Evolutionary conservation across 176 grass and related monocot species (phyloP), one percentile per base, ranked within the genome.

Genomic region (Luzula sylvatica): DNA sequence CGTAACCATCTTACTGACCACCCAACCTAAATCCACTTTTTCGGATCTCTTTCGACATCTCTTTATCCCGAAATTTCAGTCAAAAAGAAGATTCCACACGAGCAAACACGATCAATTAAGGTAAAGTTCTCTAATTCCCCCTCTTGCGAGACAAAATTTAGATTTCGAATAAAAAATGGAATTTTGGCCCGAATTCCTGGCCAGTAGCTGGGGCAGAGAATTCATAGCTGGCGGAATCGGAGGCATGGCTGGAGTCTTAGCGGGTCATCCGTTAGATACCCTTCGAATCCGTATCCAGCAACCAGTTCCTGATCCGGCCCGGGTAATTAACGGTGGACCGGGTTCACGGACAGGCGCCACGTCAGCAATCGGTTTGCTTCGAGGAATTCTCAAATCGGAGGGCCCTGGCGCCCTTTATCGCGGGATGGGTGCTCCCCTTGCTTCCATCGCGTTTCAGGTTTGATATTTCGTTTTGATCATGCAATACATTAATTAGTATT

Each of bases 181-280:
- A 61, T 95, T 95, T 73, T 95, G 90, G 90, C 84, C 90, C 16
- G 90, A 96, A 77, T 96, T 89, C 74, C 14, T 96, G 65, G 92
- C 92, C 6, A 77, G 13, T 71, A 89, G 77, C 77, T 75, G 81
- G 65, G 92, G 92, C 0, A 53, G 64, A 15, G 92, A 96, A 74
- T 96, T 96, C 72, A 32, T 80, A 38, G 92, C 92, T 2, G 92
- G 85, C 0, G 92, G 92, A 8, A 51, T 86, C 12, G 92, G 92
- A 26, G 92, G 92, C 58, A 86, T 86, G 92, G 92, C 85, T 2
- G 85, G 92, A 14, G 85, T 96, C 50, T 74, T 89, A 52, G 74
- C 92, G 21, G 92, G 92, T 16, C 56, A 89, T 68, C 92, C 85
- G 0, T 86, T 96, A 4, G 92, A 96, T 78, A 96, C 85, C 45